Evolutionary conservation across 2,329 filamentous ascomycete genomes (phyloP), one percentile per base, ranked within the genome.

Genomic region (Monosporascus sp.): DNA sequence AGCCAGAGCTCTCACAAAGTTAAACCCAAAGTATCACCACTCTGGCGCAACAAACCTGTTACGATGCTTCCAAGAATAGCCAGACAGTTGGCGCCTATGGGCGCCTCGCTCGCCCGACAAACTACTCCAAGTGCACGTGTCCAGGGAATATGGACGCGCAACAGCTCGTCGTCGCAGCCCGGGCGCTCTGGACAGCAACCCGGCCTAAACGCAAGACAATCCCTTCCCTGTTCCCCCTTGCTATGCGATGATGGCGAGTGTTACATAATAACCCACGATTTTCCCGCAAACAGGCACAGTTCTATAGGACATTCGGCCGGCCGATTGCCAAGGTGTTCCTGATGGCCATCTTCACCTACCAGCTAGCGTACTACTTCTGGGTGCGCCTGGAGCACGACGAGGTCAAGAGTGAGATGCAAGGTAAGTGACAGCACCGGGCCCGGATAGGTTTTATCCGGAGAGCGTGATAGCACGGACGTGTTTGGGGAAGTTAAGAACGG

Each of bases 301-400:
- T 92, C 73, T 93, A 90, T 76, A 86, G 83, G 65, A 83, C 82
- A 15, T 91, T 90, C 65, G 83, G 85, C 39, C 79, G 87, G 2
- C 88, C 89, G 3, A 76, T 93, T 46, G 79, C 82, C 50, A 93
- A 91, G 72, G 84, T 85, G 51, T 81, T 90, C 59, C 77, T 93
- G 38, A 79, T 88, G 65, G 88, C 89, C 51, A 80, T 91, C 52
- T 85, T 90, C 65, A 87, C 86, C 2, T 94, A 93, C 69, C 89
- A 94, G 71, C 63, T 88, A n/a, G 71, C 80, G 15, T 93, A 92
- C 72, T 90, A 82, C 74, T 74, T 73, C 15, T 94, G 89, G 89
- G 67, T 82, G 38, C 89, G 86, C 70, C 76, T 93, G 49, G 89
- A 92, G 69, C 80, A 81, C 36, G 78, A 89, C 51, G 89, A 94